Conservation (phyloP, 352 stramenopile genomes). For the Phytopythium vexans region DNA sequence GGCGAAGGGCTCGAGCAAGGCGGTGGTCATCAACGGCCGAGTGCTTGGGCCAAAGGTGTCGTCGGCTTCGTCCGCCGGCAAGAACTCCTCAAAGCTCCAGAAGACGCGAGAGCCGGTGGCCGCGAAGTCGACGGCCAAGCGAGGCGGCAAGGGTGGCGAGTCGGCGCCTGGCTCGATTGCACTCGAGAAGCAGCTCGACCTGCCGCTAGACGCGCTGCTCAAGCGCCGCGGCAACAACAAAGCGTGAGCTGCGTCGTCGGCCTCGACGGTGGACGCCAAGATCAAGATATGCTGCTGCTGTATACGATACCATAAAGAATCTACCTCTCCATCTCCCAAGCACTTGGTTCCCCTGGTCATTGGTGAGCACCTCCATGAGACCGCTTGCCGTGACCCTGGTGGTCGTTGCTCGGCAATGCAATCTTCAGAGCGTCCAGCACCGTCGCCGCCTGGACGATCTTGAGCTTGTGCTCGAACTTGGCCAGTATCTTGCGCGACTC, state of each 20-base stretch:
- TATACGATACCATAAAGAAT: not conserved
- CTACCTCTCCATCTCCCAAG: no score
- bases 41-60: constrained; percentile 50
- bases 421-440: constrained; percentile 64
- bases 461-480: constrained; percentile 57
- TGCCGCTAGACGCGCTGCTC: constrained; percentile 68
- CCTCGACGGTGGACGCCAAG: not conserved
- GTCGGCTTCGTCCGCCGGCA: constrained; percentile 6
- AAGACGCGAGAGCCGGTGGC: constrained; percentile 17
- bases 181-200: constrained; percentile 60
- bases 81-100: constrained; percentile 26
- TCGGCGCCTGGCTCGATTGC: constrained; percentile 20
- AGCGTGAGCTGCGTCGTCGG: not conserved
- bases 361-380: no score
- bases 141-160: constrained; percentile 16
- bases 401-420: constrained; percentile 28
- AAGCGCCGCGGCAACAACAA: constrained; percentile 21
- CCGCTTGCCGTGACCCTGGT: not conserved
- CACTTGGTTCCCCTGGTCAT: no score
- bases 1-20: constrained; percentile 20
- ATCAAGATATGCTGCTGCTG: not conserved
- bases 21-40: constrained; percentile 57
- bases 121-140: constrained; percentile 13
- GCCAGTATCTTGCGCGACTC: constrained; percentile 37
- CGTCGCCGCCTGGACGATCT: constrained; percentile 62